Evolutionary conservation across 352 stramenopile species (phyloP).

Genomic region (Pythium brassicae): DNA sequence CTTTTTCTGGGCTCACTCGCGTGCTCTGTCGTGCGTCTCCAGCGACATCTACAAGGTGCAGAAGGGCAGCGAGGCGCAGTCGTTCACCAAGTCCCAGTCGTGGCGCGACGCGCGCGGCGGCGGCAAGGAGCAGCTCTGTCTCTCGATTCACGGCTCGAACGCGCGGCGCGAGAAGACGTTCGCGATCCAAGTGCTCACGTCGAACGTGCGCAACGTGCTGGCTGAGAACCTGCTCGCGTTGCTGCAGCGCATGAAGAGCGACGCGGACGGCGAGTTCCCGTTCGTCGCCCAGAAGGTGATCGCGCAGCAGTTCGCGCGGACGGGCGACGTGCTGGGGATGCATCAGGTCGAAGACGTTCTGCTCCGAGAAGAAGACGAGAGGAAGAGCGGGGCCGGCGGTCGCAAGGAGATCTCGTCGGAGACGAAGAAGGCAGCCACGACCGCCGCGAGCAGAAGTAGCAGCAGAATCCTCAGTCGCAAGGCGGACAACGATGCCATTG

Average conservation of each 20-base stretch:
- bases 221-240: slow-evolving; percentile 42
- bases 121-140: slow-evolving; percentile 38
- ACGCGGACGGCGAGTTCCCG: slow-evolving; percentile 47
- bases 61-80: slow-evolving; percentile 36
- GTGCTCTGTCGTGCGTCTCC: background rate
- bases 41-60: slow-evolving; percentile 43
- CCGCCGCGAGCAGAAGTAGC: background rate
- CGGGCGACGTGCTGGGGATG: slow-evolving; percentile 34
- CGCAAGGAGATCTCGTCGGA: slow-evolving; percentile 5
- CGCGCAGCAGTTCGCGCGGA: slow-evolving; percentile 35
- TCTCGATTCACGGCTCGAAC: slow-evolving; percentile 35
- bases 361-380: slow-evolving; percentile 41
- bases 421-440: background rate
- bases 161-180: slow-evolving; percentile 29
- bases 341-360: slow-evolving; percentile 42
- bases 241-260: slow-evolving; percentile 37
- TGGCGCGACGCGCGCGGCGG: slow-evolving; percentile 40
- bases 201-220: slow-evolving; percentile 41
- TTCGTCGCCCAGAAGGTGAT: slow-evolving; percentile 36
- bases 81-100: slow-evolving; percentile 48
- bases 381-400: slow-evolving; percentile 6
- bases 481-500: too few species aligned
- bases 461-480: slow-evolving; percentile 8
- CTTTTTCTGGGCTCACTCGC: background rate
- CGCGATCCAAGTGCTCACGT: slow-evolving; percentile 39